Evolutionary conservation across 1,284 basidiomycete genomes (phyloP), one percentile per base, ranked within the genome.

Genomic region (Inonotus hispidus): DNA sequence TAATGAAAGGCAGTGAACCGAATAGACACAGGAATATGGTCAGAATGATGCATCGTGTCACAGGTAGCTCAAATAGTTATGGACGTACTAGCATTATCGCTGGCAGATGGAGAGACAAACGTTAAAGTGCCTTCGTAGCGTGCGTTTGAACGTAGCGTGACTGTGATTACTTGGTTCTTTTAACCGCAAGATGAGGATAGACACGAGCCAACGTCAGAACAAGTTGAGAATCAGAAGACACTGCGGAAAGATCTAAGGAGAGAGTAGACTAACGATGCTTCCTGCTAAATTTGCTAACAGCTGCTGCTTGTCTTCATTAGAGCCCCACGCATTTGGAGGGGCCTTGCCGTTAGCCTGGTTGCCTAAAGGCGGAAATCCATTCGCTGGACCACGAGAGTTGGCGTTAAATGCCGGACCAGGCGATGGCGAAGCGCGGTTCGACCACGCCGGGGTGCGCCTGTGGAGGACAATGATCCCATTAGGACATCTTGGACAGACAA

Each of bases 11-110:
- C 38, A 32, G 21, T 55, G 41, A 19, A 27, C 25, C 32, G 32
- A 27, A 35, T 21, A 54, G 32, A 53, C 52, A 60, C 29, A 38
- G 41, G 29, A 43, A 54, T 46, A 52, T n/a, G 11, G 27, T 61
- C 47, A 61, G 60, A 56, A 52, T 45, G 13, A 23, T 19, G 45
- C 25, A 41, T 27, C 39, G 39, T 25, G 23, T 14, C 10, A 37
- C 56, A 19, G n/a, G 47, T 46, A 57, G 27, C 29, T 43, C 23
- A 57, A 27, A 35, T 35, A 57, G 23, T 14, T 14, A 27, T 35
- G 32, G 14, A 63, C 63, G 53, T 58, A 64, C 63, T 64, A 25
- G 63, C 63, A 45, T 64, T 59, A 47, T 64, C 63, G 39, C 59
- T 53, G 35, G 63, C 59, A 37, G 55, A 43, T 37, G 63, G 59